Base-by-base conservation (phyloP, 306 rosid species). In the Trifolium pratense region DNA sequence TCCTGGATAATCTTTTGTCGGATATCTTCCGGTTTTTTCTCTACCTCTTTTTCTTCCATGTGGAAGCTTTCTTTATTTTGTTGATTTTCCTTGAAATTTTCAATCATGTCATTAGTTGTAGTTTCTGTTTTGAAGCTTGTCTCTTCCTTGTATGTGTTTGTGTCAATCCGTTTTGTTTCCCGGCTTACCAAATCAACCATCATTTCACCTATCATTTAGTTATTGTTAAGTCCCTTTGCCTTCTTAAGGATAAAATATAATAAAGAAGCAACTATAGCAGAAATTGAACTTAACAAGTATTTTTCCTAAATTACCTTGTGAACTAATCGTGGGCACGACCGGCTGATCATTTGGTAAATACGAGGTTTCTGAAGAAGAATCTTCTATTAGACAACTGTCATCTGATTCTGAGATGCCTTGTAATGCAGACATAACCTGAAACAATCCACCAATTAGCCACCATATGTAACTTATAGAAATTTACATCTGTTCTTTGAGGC, bases 401-500 rank as follows among this genome's bases (percentile, higher is more conserved):
- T 36, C 57, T 25, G 67, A 55, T 48, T 76, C 88, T 79, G 34
- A 62, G 17, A 85, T 63, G 18, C 42, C 84, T 73, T 85, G 86
- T 26, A 85, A 64, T 57, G 80, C 65, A 56, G 88, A 85, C 17
- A 79, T 75, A 72, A 76, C 86, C 88, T 85, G 80, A 58, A 79
- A 82, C 9, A 53, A 21, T 45, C 75, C 42, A 40, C 57, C 57
- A 51, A 29, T 29, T 43, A 68, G 32, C 26, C 51, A 49, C 17
- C 43, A 18, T 57, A 66, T 37, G 20, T 46, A 52, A 57, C 53
- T 45, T 68, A 65, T 3, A 31, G 70, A 70, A 14, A 16, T 70
- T 80, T 31, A 42, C 12, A 66, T 76, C 9, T 25, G 3, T 46
- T 67, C 12, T 60, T 0, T 60, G 42, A 14, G 42, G 0, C 12